Base-by-base conservation (phyloP, 345 rosid species). In the Sonneratia caseolaris region DNA sequence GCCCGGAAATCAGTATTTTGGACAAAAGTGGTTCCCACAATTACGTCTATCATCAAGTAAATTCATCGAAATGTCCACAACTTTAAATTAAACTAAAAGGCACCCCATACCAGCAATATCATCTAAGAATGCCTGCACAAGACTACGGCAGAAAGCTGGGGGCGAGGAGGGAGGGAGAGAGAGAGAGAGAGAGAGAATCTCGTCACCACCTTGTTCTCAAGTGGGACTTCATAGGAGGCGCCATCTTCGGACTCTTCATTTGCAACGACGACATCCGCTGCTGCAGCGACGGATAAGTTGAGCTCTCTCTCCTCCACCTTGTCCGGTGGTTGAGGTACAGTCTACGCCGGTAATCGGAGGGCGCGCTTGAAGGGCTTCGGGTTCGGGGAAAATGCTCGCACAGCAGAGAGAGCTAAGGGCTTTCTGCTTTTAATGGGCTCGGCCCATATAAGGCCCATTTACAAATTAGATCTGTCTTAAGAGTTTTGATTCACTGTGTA, bases 171-270 rank as follows among this genome's bases (percentile, higher is more conserved):
- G 70, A 67, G 16, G 21, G 10, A 27, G 32, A 27, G 32, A 27
- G 32, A 27, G 32, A 27, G 32, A 27, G 32, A 27, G 32, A 27
- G 32, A 27, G 43, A 21, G 7, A 14, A 74, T 45, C 27, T 47
- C 49, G 74, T 57, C 18, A 91, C 97, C 18, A 91, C 97, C 96
- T 89, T 76, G 66, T 75, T 82, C 10, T 27, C 24, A 2, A 71
- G 42, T 7, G 76, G 70, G 19, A 82, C 45, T 9, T 36, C 45
- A 42, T 42, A 42, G 45, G 45, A 42, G 10, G 45, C 45, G 45
- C 7, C 77, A 12, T 2, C 71, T 19, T 45, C 55, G 56, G 73
- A 35, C 14, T n/a, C 61, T 43, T 82, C 85, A 49, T 77, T 66
- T 0, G 81, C 51, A 73, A 77, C 55, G 42, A 42, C 37, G 1